phyloP scores from a whole-genome alignment of 257 asterid genomes.

The Rubia yunnanensis region DNA sequence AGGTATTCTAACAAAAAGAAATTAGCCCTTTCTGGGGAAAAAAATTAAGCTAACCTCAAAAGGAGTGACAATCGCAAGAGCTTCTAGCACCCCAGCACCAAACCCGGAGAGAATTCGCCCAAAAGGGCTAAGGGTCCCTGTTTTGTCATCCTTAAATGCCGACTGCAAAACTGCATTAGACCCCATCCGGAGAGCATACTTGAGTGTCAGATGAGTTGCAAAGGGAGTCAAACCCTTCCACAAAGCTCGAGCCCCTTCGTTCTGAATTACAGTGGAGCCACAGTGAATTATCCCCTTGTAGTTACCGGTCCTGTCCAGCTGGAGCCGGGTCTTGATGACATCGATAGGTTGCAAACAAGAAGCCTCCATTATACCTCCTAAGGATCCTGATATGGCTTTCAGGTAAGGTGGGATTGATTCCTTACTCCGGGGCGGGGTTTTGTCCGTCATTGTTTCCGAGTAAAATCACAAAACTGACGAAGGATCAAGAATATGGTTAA shows the following conservation, averaged over 20 bases:
- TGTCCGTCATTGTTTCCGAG: conserved; percentile 37
- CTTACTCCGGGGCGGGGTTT: conserved; percentile 14
- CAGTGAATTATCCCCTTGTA: conserved; percentile 85
- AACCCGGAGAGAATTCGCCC: conserved; percentile 82
- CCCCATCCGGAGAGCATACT: conserved; percentile 94
- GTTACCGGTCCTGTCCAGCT: conserved; percentile 74
- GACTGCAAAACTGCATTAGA: conserved; percentile 84
- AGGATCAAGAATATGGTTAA: background rate
- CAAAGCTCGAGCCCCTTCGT: conserved; percentile 76
- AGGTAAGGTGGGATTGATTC: conserved; percentile 70
- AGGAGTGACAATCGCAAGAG: conserved; percentile 88
- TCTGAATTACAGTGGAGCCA: conserved; percentile 53
- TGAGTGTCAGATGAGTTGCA: conserved; percentile 85
- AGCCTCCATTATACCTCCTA: conserved; percentile 90
- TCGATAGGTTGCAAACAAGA: conserved; percentile 89
- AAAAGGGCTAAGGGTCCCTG: conserved; percentile 67
- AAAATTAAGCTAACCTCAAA: conserved; percentile 62
- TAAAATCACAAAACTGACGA: background rate
- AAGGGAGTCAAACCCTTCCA: conserved; percentile 99
- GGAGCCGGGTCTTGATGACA: conserved; percentile 94
- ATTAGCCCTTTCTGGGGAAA: background rate
- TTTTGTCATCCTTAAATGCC: conserved; percentile 65
- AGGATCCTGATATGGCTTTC: conserved; percentile 88
- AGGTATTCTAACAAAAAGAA: background rate
- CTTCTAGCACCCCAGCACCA: conserved; percentile 99